phyloP scores from a whole-genome alignment of 2,329 filamentous ascomycete species.

The Exophiala dermatitidis region DNA sequence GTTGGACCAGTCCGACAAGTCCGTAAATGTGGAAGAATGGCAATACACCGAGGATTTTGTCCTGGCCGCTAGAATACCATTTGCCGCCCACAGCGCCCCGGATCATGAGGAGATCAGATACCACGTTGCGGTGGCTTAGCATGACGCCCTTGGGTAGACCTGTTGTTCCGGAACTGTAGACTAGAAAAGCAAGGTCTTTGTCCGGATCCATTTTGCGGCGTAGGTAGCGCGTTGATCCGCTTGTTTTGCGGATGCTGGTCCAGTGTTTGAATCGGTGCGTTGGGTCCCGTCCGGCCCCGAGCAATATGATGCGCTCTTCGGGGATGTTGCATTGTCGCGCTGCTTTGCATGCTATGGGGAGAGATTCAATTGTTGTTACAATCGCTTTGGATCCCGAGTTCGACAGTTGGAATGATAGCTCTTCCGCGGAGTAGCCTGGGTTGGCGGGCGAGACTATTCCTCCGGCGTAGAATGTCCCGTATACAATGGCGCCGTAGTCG shows the following conservation, averaged over 20 bases:
- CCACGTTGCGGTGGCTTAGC: conserved; percentile 74
- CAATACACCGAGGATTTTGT: conserved; percentile 69
- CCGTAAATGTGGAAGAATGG: conserved; percentile 93
- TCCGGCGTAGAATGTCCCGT: conserved; percentile 77
- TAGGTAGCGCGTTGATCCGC: conserved; percentile 52
- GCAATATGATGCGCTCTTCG: conserved; percentile 64
- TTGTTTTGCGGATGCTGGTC: conserved; percentile 61
- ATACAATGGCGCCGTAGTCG: conserved; percentile 69
- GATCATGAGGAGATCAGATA: conserved; percentile 62
- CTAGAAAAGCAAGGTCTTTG: conserved; percentile 73
- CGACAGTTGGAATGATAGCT: conserved; percentile 76
- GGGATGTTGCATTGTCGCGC: conserved; percentile 64
- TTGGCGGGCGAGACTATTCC: conserved; percentile 77
- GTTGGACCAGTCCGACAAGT: conserved; percentile 65
- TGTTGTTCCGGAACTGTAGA: conserved; percentile 85
- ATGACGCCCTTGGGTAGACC: conserved; percentile 88
- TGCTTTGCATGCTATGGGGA: conserved; percentile 60
- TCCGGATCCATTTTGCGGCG: conserved; percentile 58
- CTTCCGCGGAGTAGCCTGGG: conserved; percentile 74
- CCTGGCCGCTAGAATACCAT: conserved; percentile 51
- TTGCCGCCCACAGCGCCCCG: conserved; percentile 45
- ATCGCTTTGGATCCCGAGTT: conserved; percentile 69
- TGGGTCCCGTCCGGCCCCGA: conserved; percentile 64
- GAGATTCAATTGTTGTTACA: conserved; percentile 62
- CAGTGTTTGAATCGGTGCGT: conserved; percentile 62